These are phyloP conservation scores for Xanthoparmelia taractica DNA, from an alignment of 495 filamentous ascomycete species.

Conservation along the genomic window DNA sequence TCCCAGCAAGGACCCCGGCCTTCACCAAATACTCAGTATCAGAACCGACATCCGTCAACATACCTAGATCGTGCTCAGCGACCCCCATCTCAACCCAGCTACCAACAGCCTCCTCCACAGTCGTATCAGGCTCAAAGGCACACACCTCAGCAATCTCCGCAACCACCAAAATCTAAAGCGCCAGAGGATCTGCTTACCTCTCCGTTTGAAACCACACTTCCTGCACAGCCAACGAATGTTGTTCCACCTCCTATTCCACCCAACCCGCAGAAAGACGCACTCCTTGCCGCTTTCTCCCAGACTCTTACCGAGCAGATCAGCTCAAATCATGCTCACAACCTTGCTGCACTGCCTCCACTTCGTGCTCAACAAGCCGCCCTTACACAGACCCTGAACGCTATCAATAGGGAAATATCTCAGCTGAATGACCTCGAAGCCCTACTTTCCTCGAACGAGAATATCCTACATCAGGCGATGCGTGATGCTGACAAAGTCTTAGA, in stretches of 20 bases:
- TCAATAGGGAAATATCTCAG: constrained; percentile 64
- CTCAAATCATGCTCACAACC: constrained; percentile 54
- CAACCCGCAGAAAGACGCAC: constrained; percentile 90
- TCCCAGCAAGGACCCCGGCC: constrained; percentile 7
- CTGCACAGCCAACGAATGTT: constrained; percentile 44
- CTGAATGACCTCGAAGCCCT: constrained; percentile 60
- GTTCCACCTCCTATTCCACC: constrained; percentile 82
- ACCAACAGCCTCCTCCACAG: constrained; percentile 25
- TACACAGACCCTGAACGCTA: constrained; percentile 50
- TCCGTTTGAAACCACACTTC: constrained; percentile 58
- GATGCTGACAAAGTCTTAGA: constrained; percentile 75
- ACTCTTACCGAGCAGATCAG: constrained; percentile 60
- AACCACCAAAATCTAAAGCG: constrained; percentile 34
- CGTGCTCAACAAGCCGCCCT: constrained; percentile 74
- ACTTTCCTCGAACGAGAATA: constrained; percentile 65
- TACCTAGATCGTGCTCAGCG: constrained; percentile 1
- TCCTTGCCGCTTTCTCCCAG: constrained; percentile 67
- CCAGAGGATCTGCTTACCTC: constrained; percentile 64
- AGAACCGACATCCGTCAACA: background rate
- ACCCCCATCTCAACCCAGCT: constrained; percentile 9
- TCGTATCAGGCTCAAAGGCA: constrained; percentile 22
- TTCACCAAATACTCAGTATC: background rate
- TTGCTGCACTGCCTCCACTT: constrained; percentile 63
- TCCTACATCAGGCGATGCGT: constrained; percentile 66
- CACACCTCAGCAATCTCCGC: constrained; percentile 26